Percentiles rank a stretch among this genome's conserved stretches.
These are phyloP conservation scores for Venturia nashicola DNA, from an alignment of 2,329 filamentous ascomycete genomes.

Conservation along the genomic window DNA sequence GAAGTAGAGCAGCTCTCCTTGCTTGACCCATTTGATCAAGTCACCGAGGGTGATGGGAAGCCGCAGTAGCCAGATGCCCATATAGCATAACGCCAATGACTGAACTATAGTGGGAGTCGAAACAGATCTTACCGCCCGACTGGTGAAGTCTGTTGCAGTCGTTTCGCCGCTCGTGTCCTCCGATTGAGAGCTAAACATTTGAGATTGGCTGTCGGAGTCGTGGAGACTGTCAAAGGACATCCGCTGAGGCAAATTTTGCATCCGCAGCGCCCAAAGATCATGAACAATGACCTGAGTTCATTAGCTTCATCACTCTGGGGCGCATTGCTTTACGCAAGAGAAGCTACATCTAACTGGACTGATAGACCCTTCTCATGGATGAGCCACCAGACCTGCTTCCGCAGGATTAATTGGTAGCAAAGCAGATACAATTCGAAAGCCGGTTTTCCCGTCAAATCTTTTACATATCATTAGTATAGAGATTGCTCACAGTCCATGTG, in stretches of 20 bases:
- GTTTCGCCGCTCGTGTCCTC: slow-evolving; percentile 25
- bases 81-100: slow-evolving; percentile 65
- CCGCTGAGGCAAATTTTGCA: slow-evolving; percentile 43
- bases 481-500: background rate
- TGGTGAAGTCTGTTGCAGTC: background rate
- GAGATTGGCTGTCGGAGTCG: slow-evolving; percentile 28
- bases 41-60: slow-evolving; percentile 67
- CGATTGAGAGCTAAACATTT: slow-evolving; percentile 48
- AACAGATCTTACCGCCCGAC: slow-evolving; percentile 31
- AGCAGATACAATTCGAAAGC: slow-evolving; percentile 73
- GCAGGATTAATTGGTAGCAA: slow-evolving; percentile 70
- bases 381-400: slow-evolving; percentile 68
- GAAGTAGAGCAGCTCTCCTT: slow-evolving; percentile 59
- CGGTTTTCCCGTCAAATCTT: slow-evolving; percentile 47
- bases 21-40: slow-evolving; percentile 53
- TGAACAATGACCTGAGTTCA: slow-evolving; percentile 44
- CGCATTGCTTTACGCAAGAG: slow-evolving; percentile 4
- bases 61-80: slow-evolving; percentile 62
- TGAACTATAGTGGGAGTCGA: slow-evolving; percentile 57
- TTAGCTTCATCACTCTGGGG: slow-evolving; percentile 10
- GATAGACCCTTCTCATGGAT: slow-evolving; percentile 54
- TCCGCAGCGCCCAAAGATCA: slow-evolving; percentile 74
- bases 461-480: slow-evolving; percentile 12
- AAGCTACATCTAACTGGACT: slow-evolving; percentile 55
- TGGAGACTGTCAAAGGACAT: slow-evolving; percentile 18